Base-by-base conservation (phyloP, 1,284 basidiomycete genomes). In the Grifola frondosa region DNA sequence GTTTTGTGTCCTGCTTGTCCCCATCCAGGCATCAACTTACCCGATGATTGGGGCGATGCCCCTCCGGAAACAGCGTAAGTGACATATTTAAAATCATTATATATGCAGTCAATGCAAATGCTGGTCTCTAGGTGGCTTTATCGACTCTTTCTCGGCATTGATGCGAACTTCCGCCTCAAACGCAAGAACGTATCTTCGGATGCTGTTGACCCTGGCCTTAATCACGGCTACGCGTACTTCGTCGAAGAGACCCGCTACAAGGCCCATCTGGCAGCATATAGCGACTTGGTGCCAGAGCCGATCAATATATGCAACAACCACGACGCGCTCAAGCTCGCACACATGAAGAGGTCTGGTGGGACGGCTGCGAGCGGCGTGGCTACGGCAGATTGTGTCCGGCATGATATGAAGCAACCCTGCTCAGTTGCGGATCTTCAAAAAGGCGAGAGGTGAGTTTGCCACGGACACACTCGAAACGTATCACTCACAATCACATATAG, bases 1-100 rank as follows among this genome's bases (percentile, higher is more conserved):
- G 38, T 69, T 3, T 31, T 50, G 3, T 71, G 68, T 46, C 67
- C 63, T 8, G 64, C 66, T 1, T 70, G 67, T 42, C 68, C 67
- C 0, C 52, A 61, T 5, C 60, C 59, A 0, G 60, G 53, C 2
- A 52, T 54, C 21, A 71, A 71, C 46, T 42, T 69, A 1, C 63
- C 65, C 8, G 30, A 49, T 2, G 48, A 49, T n/a, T 66, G 63
- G 63, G 20, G 53, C 8, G 39, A 38, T 17, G 35, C 40, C 2
- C 30, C 37, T 3, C 11, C 26, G 9, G 33, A 48, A 15, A 8
- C 24, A 2, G 15, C 31, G 50, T 54, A 31, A 11, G 43, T 41
- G 5, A 15, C 12, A 23, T 22, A 8, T 30, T 16, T 3, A 9
- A 21, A n/a, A 21, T 23, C 12, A 3, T 24, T 17, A 4, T 10